These are phyloP conservation scores for Colletotrichum somersetense DNA, from an alignment of 2,329 filamentous ascomycete genomes.

Conservation along the genomic window DNA sequence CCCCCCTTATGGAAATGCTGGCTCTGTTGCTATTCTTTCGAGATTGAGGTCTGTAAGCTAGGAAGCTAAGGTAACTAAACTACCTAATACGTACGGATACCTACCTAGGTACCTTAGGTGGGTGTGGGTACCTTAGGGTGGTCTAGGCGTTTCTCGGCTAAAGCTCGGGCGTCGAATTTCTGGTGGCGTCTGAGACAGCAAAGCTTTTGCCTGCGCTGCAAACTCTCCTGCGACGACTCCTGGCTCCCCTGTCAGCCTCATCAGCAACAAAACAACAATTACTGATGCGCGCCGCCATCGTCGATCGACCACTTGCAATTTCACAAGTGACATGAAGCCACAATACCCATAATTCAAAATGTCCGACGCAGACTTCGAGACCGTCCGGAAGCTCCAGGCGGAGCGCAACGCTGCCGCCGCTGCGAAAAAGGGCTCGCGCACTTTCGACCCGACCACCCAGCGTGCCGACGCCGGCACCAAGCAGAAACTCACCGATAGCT, in stretches of 20 bases:
- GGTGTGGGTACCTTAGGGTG: not conserved
- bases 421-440: conserved; percentile 84
- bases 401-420: conserved; percentile 88
- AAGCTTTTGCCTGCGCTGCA: conserved; percentile 44
- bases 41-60: not conserved
- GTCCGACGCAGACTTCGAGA: conserved; percentile 87
- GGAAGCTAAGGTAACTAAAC: too few relatives aligned
- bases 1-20: too few relatives aligned
- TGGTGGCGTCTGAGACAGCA: conserved; percentile 51
- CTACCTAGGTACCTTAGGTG: not conserved
- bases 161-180: conserved; percentile 49
- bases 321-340: conserved; percentile 52
- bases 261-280: conserved; percentile 45
- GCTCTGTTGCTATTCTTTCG: not conserved
- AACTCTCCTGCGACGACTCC: conserved; percentile 42
- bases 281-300: conserved; percentile 43
- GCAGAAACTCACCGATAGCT: conserved; percentile 89
- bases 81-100: too few relatives aligned
- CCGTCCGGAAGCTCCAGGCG: conserved; percentile 88
- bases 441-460: conserved; percentile 83
- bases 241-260: conserved; percentile 43
- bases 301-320: conserved; percentile 40
- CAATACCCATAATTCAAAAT: conserved; percentile 60
- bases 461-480: conserved; percentile 88
- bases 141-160: conserved; percentile 46